Base-by-base conservation (phyloP, 2,329 filamentous ascomycete genomes). In the Tympanopsis confertula region DNA sequence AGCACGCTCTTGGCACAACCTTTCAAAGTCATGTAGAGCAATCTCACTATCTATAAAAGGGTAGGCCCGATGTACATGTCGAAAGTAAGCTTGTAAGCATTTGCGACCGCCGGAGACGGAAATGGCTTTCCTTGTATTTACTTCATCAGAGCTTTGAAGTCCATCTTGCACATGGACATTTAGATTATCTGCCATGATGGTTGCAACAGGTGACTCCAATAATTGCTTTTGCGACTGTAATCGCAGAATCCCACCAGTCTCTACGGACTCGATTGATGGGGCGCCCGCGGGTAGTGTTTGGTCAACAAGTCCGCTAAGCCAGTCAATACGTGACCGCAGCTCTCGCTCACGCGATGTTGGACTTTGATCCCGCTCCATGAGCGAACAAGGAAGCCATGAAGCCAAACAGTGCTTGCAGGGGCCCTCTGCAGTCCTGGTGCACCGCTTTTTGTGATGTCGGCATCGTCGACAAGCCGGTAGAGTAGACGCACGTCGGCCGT, bases 61-160 rank as follows among this genome's bases (percentile, higher is more conserved):
- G 40, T 66, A 67, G 2, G 61, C 61, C 4, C 61, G 53, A 41
- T 66, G 59, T 19, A 66, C 59, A 40, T 66, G 59, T 13, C 59
- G 55, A 39, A 66, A 65, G 46, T 66, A 67, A 13, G 63, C 62
- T 37, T 65, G 57, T 5, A 62, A 55, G 18, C 62, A 62, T 14
- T 48, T 49, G 10, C 52, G 50, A 4, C 56, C 55, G 5, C 44
- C 44, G 14, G 47, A 45, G 14, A 51, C 47, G 2, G 44, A 37
- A 3, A 52, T 47, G 13, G 52, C 17, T 3, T 39, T 41, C 3
- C 41, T 30, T n/a, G 41, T 36, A 2, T 38, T 5, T 35, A 35
- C 5, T 32, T 20, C 3, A 35, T 44, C 4, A 40, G 33, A 5
- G 37, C 36, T 33, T 35, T 37, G 3, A 40, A 38, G 24, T 17